Base-by-base conservation (phyloP, 2,329 filamentous ascomycete genomes). In the Alternaria sp. region DNA sequence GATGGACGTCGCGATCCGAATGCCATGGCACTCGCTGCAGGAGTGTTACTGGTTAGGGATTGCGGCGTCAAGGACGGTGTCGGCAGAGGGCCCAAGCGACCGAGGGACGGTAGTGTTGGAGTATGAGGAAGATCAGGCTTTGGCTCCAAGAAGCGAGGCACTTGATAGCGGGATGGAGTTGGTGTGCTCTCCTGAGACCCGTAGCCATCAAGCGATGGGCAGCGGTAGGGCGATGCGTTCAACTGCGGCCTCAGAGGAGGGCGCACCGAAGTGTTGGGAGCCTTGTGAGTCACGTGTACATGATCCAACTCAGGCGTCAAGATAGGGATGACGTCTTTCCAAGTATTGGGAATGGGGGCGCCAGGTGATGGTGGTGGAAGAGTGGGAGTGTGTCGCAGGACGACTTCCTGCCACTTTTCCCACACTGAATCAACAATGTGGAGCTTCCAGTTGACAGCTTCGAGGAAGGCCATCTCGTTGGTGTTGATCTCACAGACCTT, bases 401-500 rank as follows among this genome's bases (percentile, higher is more conserved):
- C 91, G 63, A 97, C 90, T 63, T 97, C 92, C 42, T 92, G 94
- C 95, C 95, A 99, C 65, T 91, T 88, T 76, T 95, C 90, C 80
- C 97, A 98, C 9, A 91, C 85, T 3, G 89, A 85, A 67, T 97
- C 93, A 0, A 92, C 90, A 63, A 99, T 94, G 77, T 99, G 95
- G 29, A 99, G 86, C 72, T 93, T 92, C 93, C 94, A 99, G 77
- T 92, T 89, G 62, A 99, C 92, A 44, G 93, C 91, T 61, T 90
- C 81, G 45, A 99, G 85, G 76, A 98, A 99, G 17, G 91, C 88
- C 77, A 96, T 90, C 80, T 99, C 95, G 77, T 98, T 98, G 73
- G 93, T 90, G 79, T 98, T 98, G 79, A 99, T 98, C 80, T 99
- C 95, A 56, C 86, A 83, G 3, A 93, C 93, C 75, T 91, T 92